A percentile compares a stretch with the other conserved stretches of the same genome.
Evolutionary conservation across 192 early-diverging fungal species (phyloP).

Genomic region (Mortierella alpina): DNA sequence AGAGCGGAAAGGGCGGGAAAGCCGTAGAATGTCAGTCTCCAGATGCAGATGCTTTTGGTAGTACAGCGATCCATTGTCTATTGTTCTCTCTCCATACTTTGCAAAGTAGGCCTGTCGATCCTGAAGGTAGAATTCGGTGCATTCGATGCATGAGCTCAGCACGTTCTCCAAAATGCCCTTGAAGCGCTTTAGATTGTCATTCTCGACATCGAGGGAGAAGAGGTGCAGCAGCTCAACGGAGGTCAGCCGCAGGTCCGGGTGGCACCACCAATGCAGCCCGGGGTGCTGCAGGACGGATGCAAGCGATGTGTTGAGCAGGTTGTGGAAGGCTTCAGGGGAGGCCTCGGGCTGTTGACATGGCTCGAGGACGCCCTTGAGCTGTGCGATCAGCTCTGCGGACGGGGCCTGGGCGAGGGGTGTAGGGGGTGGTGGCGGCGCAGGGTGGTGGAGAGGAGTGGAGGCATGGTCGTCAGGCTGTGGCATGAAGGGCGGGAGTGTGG

Average conservation of each 20-base stretch:
- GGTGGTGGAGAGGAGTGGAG: not conserved
- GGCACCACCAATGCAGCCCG: constrained; percentile 44
- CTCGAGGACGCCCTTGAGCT: constrained; percentile 7
- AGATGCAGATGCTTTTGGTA: too few relatives aligned
- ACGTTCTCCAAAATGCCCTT: constrained; percentile 21
- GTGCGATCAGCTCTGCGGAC: constrained; percentile 7
- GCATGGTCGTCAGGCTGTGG: not conserved
- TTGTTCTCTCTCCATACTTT: not conserved
- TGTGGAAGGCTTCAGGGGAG: constrained; percentile 14
- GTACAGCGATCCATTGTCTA: not conserved
- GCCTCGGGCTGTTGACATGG: constrained; percentile 1
- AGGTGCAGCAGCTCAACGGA: constrained; percentile 26
- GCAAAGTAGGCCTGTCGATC: constrained; percentile 26
- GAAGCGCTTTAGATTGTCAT: constrained; percentile 6
- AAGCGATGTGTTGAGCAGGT: constrained; percentile 18
- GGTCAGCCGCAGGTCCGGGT: constrained; percentile 21
- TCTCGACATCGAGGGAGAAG: constrained; percentile 21
- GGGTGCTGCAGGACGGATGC: constrained; percentile 19
- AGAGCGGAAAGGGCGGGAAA: too few relatives aligned
- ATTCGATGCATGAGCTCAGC: constrained; percentile 21
- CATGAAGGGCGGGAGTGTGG: not conserved
- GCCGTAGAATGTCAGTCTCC: too few relatives aligned
- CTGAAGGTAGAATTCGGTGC: constrained; percentile 27
- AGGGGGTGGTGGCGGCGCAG: not conserved
- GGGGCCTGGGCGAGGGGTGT: constrained; percentile 12